A percentile compares a stretch with the other conserved stretches of the same genome.
Conservation (phyloP, 768 basidiomycete genomes). For the Lactarius vividus region DNA sequence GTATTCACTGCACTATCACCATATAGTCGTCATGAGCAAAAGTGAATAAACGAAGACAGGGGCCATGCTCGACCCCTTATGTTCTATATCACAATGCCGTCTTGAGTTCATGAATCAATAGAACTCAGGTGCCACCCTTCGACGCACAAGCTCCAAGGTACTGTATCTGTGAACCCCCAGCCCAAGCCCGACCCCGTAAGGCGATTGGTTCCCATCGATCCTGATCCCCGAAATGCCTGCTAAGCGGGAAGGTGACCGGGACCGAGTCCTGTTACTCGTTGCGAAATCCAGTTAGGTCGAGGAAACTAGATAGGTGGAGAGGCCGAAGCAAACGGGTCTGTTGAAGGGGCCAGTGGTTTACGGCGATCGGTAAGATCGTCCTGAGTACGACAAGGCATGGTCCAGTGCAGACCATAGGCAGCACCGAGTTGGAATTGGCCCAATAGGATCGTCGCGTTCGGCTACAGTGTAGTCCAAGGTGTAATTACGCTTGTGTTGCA, state of each 20-base stretch:
- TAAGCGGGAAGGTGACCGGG: background rate
- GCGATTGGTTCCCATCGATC: background rate
- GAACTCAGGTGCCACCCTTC: background rate
- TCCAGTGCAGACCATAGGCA: background rate
- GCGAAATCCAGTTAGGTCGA: background rate
- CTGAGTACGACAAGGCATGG: background rate
- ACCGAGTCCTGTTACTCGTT: background rate
- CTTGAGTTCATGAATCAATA: background rate
- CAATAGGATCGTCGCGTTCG: background rate
- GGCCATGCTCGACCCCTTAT: background rate
- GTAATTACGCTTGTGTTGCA: no score
- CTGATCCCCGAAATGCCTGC: background rate
- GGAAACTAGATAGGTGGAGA: background rate
- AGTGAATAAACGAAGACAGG: background rate
- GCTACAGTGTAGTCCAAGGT: no score
- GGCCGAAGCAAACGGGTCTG: background rate
- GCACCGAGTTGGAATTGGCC: background rate
- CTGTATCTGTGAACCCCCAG: background rate
- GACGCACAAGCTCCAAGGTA: background rate
- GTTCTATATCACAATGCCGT: background rate
- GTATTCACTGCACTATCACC: background rate
- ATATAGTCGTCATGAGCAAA: background rate
- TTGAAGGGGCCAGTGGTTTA: background rate
- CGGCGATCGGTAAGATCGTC: background rate
- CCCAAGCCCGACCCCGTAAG: background rate